phyloP scores from a whole-genome alignment of 2,329 filamentous ascomycete species.

The Neopestalotiopsis clavispora region DNA sequence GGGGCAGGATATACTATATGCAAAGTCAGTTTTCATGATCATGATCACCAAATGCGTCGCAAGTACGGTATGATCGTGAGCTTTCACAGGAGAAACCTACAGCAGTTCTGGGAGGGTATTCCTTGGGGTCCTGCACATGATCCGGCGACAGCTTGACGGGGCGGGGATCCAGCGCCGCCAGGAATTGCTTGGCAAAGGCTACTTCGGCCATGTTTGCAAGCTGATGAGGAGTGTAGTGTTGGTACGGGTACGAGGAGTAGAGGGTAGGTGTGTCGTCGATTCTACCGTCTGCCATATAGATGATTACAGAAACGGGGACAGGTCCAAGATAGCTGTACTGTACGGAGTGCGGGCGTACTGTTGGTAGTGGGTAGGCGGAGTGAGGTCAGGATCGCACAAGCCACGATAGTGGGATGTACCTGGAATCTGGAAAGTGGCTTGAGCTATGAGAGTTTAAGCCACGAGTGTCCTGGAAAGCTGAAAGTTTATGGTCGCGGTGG shows the following conservation, averaged over 20 bases:
- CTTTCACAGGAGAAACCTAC: conserved; percentile 55
- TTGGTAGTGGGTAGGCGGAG: not conserved
- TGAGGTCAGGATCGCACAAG: conserved; percentile 8
- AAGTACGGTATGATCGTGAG: not conserved
- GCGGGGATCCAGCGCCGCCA: conserved; percentile 77
- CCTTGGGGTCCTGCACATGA: conserved; percentile 85
- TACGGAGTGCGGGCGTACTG: not conserved
- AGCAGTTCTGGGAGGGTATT: conserved; percentile 75
- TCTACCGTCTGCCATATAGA: conserved; percentile 8
- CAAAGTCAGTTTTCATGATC: not conserved
- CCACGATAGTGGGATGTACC: conserved; percentile 12
- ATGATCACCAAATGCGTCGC: too few relatives aligned
- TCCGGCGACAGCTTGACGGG: conserved; percentile 84
- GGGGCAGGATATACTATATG: conserved; percentile 72
- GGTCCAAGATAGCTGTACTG: not conserved
- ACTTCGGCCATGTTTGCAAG: conserved; percentile 74
- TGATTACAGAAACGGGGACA: not conserved
- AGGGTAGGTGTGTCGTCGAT: conserved; percentile 6
- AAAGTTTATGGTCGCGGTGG: conserved; percentile 5
- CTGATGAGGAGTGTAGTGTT: conserved; percentile 17
- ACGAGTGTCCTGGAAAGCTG: not conserved
- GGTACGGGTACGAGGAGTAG: conserved; percentile 25
- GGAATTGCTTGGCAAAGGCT: conserved; percentile 82
- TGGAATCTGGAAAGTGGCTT: not conserved
- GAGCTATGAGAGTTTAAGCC: conserved; percentile 1